phyloP scores from a whole-genome alignment of 805 yeast genomes.

The Sugiyamaella floridensis region DNA sequence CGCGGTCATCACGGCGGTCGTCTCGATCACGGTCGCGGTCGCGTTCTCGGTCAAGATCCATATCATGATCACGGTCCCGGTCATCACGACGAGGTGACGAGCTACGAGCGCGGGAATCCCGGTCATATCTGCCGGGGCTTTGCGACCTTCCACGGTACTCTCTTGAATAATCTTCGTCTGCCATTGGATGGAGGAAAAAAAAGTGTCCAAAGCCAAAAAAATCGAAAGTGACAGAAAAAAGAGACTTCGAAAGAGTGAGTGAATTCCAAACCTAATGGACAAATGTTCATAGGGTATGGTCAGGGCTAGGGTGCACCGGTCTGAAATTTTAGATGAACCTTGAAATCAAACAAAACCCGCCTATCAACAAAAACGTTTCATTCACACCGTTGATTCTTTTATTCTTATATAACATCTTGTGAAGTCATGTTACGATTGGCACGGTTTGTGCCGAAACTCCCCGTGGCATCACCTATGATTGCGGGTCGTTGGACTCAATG shows the following conservation, averaged over 20 bases:
- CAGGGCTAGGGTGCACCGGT: no score
- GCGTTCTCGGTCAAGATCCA: constrained; percentile 2
- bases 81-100: constrained; percentile 20
- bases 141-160: constrained; percentile 4
- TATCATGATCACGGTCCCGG: constrained; percentile 1
- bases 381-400: no score
- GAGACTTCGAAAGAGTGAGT: no score
- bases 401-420: not conserved
- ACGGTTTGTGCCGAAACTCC: not conserved
- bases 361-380: no score
- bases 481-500: not conserved
- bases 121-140: constrained; percentile 18
- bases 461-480: no score
- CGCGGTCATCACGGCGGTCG: constrained; percentile 6
- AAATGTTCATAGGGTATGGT: no score
- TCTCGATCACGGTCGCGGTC: constrained; percentile 4
- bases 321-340: no score
- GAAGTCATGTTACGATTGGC: not conserved
- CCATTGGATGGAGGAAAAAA: not conserved
- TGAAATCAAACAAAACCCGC: no score
- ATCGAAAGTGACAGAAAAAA: no score
- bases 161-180: constrained; percentile 4
- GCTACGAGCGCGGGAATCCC: constrained; percentile 12
- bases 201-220: not conserved
- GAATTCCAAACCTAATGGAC: no score